Evolutionary conservation across 352 stramenopile species (phyloP), one percentile per base, ranked within the genome.

Genomic region (Thalassiosira exigua): DNA sequence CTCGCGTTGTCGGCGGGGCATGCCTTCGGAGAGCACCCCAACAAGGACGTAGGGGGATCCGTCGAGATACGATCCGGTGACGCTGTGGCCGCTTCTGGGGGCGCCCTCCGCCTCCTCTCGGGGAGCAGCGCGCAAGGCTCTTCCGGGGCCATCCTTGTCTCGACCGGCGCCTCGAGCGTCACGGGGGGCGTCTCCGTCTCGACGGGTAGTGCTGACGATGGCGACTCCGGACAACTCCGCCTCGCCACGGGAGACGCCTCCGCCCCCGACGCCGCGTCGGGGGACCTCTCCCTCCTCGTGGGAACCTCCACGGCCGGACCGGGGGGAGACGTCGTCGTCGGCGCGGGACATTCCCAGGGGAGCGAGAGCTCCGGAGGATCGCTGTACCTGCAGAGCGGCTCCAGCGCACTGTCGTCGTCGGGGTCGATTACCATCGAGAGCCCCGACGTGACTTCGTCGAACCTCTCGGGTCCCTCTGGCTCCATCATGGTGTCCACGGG

Each of bases 211-310:
- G 76, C 82, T 11, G 81, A 60, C 0, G 30, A 4, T 4, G 69
- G 60, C 36, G 39, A 72, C 21, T 72, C 59, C 1, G 69, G 69
- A 1, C 36, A 48, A 1, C 4, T 72, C n/a, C 24, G 57, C 7
- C 14, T 79, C 30, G 94, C 36, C 7, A 94, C 61, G 89, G 89
- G 14, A 67, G 89, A 69, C 92, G 95, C 30, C 57, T 91, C 9
- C 69, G 95, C 60, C 87, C 95, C 30, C 57, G 91, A 5, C 69
- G 95, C 60, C 87, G 94, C 51, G 88, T 94, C 36, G 11, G 85
- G 85, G 1, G 86, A 95, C 48, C 85, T 97, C 29, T 79, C 82
- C 44, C 79, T 91, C 56, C 81, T 80, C 71, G 94, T 93, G 62
- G 95, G 95, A 32, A 88, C 68, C 11, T 75, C 64, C 24, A 60